Conservation (phyloP, 2,329 filamentous ascomycete genomes). For the Trichoderma sp. region DNA sequence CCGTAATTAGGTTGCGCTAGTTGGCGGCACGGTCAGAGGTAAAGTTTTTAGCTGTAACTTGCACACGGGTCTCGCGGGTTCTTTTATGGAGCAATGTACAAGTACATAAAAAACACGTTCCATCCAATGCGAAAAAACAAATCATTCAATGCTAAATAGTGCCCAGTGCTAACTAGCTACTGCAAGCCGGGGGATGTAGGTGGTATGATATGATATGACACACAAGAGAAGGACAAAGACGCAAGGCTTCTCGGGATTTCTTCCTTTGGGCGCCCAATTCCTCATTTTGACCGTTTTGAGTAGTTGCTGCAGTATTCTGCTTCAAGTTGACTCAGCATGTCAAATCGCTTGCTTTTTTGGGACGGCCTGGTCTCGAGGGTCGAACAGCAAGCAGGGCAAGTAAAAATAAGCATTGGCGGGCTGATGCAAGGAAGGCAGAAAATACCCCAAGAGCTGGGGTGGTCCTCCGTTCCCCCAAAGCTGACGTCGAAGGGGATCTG, state of each 20-base stretch:
- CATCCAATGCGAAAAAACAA: not conserved
- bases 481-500: not conserved
- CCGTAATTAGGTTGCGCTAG: constrained; percentile 8
- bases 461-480: not conserved
- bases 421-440: constrained; percentile 4
- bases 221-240: not conserved
- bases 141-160: not conserved
- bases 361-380: not conserved
- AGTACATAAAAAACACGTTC: not conserved
- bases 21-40: not conserved
- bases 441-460: not conserved
- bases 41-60: not conserved
- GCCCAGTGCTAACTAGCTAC: not conserved
- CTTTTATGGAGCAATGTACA: not conserved
- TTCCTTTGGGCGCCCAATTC: not conserved
- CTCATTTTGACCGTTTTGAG: not conserved
- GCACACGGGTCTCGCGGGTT: not conserved
- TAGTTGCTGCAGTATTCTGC: not conserved
- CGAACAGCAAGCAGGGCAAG: not conserved
- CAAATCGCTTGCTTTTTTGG: not conserved
- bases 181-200: not conserved
- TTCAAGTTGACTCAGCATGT: not conserved
- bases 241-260: not conserved
- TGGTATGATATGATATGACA: not conserved
- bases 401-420: constrained; percentile 11